A percentile compares a stretch with the other conserved stretches of the same genome.
Conservation (phyloP, 164 flowering plant species). For the Buxus sempervirens region DNA sequence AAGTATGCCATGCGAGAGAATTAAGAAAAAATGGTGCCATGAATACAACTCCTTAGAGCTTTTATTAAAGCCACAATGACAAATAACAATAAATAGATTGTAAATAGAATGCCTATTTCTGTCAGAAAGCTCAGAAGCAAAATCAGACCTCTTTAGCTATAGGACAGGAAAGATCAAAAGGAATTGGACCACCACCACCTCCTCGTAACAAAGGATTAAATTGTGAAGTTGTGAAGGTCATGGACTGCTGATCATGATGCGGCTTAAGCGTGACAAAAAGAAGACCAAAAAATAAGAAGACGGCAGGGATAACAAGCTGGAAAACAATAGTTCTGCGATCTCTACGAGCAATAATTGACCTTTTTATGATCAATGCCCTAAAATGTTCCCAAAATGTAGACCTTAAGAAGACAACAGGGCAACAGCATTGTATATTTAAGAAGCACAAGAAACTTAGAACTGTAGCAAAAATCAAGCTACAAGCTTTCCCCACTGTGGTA, state of each 20-base stretch:
- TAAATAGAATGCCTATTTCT: background rate
- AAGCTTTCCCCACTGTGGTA: constrained; percentile 38
- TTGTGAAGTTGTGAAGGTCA: constrained; percentile 76
- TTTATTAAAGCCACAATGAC: background rate
- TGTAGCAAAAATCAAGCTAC: constrained; percentile 38
- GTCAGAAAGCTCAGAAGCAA: background rate
- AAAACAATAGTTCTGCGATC: constrained; percentile 84
- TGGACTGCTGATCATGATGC: constrained; percentile 87
- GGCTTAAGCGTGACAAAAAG: constrained; percentile 83
- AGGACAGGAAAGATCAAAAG: constrained; percentile 71
- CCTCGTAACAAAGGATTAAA: constrained; percentile 91
- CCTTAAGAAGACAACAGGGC: constrained; percentile 48
- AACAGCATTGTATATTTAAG: constrained; percentile 53
- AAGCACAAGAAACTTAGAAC: constrained; percentile 50
- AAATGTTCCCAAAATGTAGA: constrained; percentile 83
- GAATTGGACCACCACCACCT: constrained; percentile 96
- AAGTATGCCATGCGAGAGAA: background rate
- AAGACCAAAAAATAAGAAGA: constrained; percentile 85
- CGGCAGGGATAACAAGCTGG: constrained; percentile 89
- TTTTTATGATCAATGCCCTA: constrained; percentile 78
- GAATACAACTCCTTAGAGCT: constrained; percentile 1
- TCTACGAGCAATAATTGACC: constrained; percentile 79
- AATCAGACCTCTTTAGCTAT: constrained; percentile 59
- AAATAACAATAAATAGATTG: background rate
- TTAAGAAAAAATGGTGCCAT: background rate